Percentiles rank a stretch among this genome's conserved stretches.
phyloP scores from a whole-genome alignment of 768 basidiomycete species.

The Termitomyces sp. region DNA sequence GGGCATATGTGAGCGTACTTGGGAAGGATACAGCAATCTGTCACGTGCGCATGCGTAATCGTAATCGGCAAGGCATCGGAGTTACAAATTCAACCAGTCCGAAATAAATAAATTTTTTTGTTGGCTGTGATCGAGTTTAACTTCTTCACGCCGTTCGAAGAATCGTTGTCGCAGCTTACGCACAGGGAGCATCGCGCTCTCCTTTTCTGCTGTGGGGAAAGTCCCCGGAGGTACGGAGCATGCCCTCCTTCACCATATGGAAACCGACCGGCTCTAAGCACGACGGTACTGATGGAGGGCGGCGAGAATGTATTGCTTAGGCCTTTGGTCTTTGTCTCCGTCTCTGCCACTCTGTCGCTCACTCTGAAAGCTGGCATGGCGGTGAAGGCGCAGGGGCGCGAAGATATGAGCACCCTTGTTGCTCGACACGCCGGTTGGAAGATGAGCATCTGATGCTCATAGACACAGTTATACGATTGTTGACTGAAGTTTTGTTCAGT shows the following conservation, averaged over 20 bases:
- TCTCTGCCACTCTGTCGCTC: conserved; percentile 57
- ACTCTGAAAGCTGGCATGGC: conserved; percentile 27
- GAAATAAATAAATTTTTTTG: conserved; percentile 5
- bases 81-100: conserved; percentile 15
- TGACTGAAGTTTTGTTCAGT: conserved; percentile 29
- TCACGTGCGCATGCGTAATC: conserved; percentile 12
- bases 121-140: conserved; percentile 10
- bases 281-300: conserved; percentile 53
- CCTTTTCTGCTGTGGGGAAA: conserved; percentile 79
- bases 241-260: conserved; percentile 50
- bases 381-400: conserved; percentile 46
- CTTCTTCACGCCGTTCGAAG: conserved; percentile 57
- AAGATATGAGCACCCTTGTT: conserved; percentile 72
- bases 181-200: conserved; percentile 52
- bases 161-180: conserved; percentile 84
- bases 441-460: conserved; percentile 68
- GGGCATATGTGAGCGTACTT: conserved; percentile 19
- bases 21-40: background rate
- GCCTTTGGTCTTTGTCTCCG: conserved; percentile 32
- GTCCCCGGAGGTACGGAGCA: conserved; percentile 88
- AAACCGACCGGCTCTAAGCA: conserved; percentile 75
- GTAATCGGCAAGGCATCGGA: conserved; percentile 17
- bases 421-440: conserved; percentile 37
- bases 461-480: conserved; percentile 87
- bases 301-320: conserved; percentile 44